phyloP scores from a whole-genome alignment of 2,329 filamentous ascomycete genomes.

The Pseudogymnoascus sp. region DNA sequence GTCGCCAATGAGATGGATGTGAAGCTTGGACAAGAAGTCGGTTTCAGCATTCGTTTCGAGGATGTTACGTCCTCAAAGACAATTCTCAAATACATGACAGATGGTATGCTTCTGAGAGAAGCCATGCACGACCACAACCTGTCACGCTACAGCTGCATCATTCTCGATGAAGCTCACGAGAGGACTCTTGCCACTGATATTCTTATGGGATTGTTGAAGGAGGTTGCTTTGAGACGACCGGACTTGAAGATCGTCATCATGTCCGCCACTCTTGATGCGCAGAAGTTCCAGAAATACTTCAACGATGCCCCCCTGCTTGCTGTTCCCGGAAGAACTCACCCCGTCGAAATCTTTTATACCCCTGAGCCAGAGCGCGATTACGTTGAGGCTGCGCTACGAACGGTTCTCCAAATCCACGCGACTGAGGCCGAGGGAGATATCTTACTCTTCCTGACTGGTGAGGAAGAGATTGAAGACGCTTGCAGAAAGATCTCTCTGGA shows the following conservation, averaged over 20 bases:
- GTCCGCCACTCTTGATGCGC: conserved; percentile 92
- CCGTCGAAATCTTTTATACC: conserved; percentile 98
- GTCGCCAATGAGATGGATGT: conserved; percentile 97
- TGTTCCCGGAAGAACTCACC: conserved; percentile 89
- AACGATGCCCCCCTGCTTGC: conserved; percentile 87
- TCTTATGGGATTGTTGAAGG: conserved; percentile 91
- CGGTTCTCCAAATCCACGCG: conserved; percentile 93
- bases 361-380: conserved; percentile 94
- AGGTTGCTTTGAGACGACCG: conserved; percentile 69
- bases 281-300: conserved; percentile 98
- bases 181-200: conserved; percentile 95
- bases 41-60: conserved; percentile 98
- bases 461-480: conserved; percentile 97
- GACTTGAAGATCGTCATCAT: conserved; percentile 99
- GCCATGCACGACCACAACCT: conserved; percentile 94
- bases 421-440: conserved; percentile 90
- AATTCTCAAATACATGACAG: conserved; percentile 98
- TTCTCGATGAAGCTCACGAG: conserved; percentile 97
- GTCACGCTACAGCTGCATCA: conserved; percentile 91
- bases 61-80: conserved; percentile 85
- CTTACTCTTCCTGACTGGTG: conserved; percentile 88
- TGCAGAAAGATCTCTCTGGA: conserved; percentile 87
- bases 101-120: conserved; percentile 95
- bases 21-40: conserved; percentile 83
- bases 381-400: conserved; percentile 88